Base-by-base conservation (phyloP, 345 rosid species). In the Microcos paniculata region DNA sequence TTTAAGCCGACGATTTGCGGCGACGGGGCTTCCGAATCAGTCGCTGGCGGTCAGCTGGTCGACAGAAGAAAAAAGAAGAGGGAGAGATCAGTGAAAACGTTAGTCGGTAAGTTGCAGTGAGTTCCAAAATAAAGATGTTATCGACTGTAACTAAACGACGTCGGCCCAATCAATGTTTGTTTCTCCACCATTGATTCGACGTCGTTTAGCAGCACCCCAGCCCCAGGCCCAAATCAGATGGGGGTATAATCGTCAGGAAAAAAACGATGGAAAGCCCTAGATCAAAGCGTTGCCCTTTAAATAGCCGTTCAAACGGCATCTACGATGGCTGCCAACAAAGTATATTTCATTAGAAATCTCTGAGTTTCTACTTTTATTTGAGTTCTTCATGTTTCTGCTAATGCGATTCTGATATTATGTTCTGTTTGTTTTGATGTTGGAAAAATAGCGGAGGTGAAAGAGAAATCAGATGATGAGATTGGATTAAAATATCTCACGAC, bases 401-500 rank as follows among this genome's bases (percentile, higher is more conserved):
- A 33, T 24, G 13, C 6, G 40, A 12, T 57, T 35, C 30, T 13
- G 30, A 35, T 35, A 3, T 35, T 35, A 3, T 40, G 23, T 23
- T 57, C 23, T 7, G 3, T 55, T 24, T 0, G 2, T 21, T 8
- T 52, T 38, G 12, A 15, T 38, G 5, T 10, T 42, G 1, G 2
- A 2, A 23, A 9, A 11, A 8, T 1, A n/a, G 38, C 42, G 24
- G 11, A 31, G 19, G 33, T 11, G 24, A 40, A 57, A 56, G 55
- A 57, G 57, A 70, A 66, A 69, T 82, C 88, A 84, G 69, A 70
- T 81, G 92, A 88, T 85, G 92, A 87, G 58, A 63, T 79, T 82
- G 84, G 92, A 82, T 82, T 75, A 1, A 62, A 78, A 74, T 63
- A 75, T 88, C 88, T 90, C 92, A 88, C 90, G 90, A 90, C 88